Conservation (phyloP, 1,284 basidiomycete genomes). For the Trametes versicolor region DNA sequence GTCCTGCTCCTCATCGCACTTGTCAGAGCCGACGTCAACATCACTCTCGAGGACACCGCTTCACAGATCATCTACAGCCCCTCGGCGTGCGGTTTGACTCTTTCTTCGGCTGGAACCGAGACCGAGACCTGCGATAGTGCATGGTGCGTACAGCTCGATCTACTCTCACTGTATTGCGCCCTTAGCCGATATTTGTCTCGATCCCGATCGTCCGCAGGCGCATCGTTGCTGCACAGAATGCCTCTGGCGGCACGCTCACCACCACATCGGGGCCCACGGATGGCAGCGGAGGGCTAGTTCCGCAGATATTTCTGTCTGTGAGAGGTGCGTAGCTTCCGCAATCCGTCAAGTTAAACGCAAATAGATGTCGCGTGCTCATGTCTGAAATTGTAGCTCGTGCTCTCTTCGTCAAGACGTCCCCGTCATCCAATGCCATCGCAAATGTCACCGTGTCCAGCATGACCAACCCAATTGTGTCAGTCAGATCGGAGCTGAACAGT, state of each 20-base stretch:
- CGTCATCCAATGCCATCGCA: slow-evolving; percentile 40
- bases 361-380: slow-evolving; percentile 15
- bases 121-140: slow-evolving; percentile 35
- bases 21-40: slow-evolving; percentile 30
- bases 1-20: slow-evolving; percentile 15
- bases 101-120: slow-evolving; percentile 24
- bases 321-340: slow-evolving; percentile 30
- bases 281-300: slow-evolving; percentile 37
- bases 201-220: slow-evolving; percentile 34
- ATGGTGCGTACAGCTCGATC: slow-evolving; percentile 38
- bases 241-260: slow-evolving; percentile 40
- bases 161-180: neutral
- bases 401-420: slow-evolving; percentile 41
- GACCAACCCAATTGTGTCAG: slow-evolving; percentile 40
- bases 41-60: slow-evolving; percentile 42
- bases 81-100: slow-evolving; percentile 39
- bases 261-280: slow-evolving; percentile 42
- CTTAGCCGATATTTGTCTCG: slow-evolving; percentile 1
- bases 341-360: neutral
- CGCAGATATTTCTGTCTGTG: slow-evolving; percentile 45
- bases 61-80: slow-evolving; percentile 43
- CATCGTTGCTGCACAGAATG: slow-evolving; percentile 35
- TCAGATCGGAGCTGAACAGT: slow-evolving; percentile 41
- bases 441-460: slow-evolving; percentile 42
- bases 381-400: slow-evolving; percentile 24